Percentiles rank a stretch among this genome's conserved stretches.
phyloP scores from a whole-genome alignment of 768 basidiomycete species.

The Daedaleopsis nitida region DNA sequence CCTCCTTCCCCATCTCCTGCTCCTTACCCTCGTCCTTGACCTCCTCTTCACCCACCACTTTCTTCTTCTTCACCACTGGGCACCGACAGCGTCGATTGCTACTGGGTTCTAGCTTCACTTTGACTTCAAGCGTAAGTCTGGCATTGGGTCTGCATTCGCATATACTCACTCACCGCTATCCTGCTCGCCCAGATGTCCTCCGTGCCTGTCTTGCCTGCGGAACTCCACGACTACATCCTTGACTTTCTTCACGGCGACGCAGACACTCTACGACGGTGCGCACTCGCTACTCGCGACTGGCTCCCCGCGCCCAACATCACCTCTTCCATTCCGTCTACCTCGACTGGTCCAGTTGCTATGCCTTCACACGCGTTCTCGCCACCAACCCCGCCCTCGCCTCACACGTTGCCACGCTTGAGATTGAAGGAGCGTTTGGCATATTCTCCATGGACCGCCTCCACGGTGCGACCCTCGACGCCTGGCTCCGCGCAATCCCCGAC shows the following conservation, averaged over 20 bases:
- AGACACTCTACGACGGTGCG: constrained; percentile 18
- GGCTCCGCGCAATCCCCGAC: constrained; percentile 14
- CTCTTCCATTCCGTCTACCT: constrained; percentile 21
- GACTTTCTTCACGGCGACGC: constrained; percentile 21
- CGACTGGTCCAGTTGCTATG: constrained; percentile 17
- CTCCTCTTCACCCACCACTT: background rate
- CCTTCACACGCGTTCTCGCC: constrained; percentile 13
- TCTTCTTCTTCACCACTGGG: no score
- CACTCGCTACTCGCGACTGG: constrained; percentile 18
- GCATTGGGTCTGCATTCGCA: background rate
- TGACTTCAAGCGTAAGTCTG: background rate
- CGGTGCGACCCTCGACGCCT: constrained; percentile 16
- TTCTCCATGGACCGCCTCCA: constrained; percentile 20
- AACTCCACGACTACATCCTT: constrained; percentile 21
- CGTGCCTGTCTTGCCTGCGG: constrained; percentile 11
- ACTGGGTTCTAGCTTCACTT: no score
- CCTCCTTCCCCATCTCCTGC: background rate
- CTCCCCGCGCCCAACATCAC: constrained; percentile 11
- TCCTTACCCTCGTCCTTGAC: background rate
- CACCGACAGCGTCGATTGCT: no score
- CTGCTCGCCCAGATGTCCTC: background rate
- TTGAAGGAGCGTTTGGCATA: constrained; percentile 20
- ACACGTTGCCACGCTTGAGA: constrained; percentile 12
- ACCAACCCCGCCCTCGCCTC: constrained; percentile 8
- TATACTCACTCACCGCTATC: background rate